Evolutionary conservation across 1,139 yeast genomes (phyloP).

Genomic region (Yamadazyma mexicana): DNA sequence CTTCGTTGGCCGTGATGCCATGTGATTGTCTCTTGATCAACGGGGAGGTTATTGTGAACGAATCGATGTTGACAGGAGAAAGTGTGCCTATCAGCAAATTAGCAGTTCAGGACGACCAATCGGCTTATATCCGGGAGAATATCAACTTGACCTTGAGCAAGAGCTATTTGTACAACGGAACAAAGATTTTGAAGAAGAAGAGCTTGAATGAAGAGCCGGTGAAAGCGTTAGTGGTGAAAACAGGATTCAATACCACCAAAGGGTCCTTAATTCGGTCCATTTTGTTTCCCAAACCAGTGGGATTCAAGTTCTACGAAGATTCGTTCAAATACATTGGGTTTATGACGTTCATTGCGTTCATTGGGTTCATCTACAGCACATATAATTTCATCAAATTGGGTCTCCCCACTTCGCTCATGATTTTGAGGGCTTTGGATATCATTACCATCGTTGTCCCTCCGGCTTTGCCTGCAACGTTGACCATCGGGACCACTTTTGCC

Average conservation of each 20-base stretch:
- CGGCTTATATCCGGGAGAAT: conserved; percentile 56
- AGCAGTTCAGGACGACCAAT: conserved; percentile 63
- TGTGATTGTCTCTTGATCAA: conserved; percentile 85
- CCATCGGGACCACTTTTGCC: conserved; percentile 95
- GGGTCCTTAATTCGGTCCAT: conserved; percentile 94
- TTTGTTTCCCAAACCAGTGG: conserved; percentile 94
- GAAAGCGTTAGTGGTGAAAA: conserved; percentile 80
- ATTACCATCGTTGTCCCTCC: conserved; percentile 98
- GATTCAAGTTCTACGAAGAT: conserved; percentile 90
- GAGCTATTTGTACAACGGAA: conserved; percentile 82
- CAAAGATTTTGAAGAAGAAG: conserved; percentile 81
- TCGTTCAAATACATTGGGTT: conserved; percentile 95
- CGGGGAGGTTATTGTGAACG: conserved; percentile 94
- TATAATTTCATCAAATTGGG: conserved; percentile 79
- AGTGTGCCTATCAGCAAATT: conserved; percentile 91
- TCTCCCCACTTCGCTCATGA: conserved; percentile 64
- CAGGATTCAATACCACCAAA: conserved; percentile 93
- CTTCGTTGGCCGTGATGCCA: conserved; percentile 70
- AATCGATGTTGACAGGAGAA: conserved; percentile 96
- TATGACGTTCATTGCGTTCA: conserved; percentile 80
- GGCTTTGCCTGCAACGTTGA: conserved; percentile 93
- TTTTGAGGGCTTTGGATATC: conserved; percentile 86
- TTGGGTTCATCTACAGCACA: conserved; percentile 85
- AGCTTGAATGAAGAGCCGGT: conserved; percentile 69
- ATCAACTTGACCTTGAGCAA: conserved; percentile 69